A percentile compares a stretch with the other conserved stretches of the same genome.
Evolutionary conservation across 2,329 filamentous ascomycete species (phyloP).

Genomic region (Passalora sequoiae): DNA sequence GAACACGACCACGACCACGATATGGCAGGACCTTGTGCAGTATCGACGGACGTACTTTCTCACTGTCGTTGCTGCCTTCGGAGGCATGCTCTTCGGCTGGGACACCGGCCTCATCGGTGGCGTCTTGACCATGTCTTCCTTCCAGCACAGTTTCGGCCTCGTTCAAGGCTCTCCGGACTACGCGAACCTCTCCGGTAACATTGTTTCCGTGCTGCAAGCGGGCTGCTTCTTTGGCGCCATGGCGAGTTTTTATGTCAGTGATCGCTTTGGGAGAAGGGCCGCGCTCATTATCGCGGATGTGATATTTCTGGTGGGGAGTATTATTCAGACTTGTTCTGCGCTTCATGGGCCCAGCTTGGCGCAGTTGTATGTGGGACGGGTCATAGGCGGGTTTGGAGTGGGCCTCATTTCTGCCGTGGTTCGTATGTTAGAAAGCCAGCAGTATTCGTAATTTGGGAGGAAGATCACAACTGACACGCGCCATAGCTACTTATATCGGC

Average conservation of each 20-base stretch:
- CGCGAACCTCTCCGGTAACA: constrained; percentile 41
- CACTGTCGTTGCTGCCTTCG: constrained; percentile 41
- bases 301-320: constrained; percentile 40
- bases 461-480: too few species aligned
- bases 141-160: constrained; percentile 36
- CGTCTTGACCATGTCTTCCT: constrained; percentile 25
- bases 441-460: too few species aligned
- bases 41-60: constrained; percentile 40
- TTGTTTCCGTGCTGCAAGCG: constrained; percentile 42
- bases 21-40: constrained; percentile 38
- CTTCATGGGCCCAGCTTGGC: constrained; percentile 30
- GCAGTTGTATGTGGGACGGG: constrained; percentile 40
- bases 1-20: too few species aligned
- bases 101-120: constrained; percentile 33
- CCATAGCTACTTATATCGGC: constrained; percentile 44
- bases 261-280: constrained; percentile 39
- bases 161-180: constrained; percentile 32
- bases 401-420: constrained; percentile 41
- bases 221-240: constrained; percentile 45
- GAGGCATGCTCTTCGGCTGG: constrained; percentile 34
- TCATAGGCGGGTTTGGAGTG: constrained; percentile 43
- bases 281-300: constrained; percentile 40
- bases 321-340: constrained; percentile 39
- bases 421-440: too few species aligned
- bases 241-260: constrained; percentile 39